Evolutionary conservation across 257 asterid species (phyloP).

Genomic region (Buddleja alternifolia): DNA sequence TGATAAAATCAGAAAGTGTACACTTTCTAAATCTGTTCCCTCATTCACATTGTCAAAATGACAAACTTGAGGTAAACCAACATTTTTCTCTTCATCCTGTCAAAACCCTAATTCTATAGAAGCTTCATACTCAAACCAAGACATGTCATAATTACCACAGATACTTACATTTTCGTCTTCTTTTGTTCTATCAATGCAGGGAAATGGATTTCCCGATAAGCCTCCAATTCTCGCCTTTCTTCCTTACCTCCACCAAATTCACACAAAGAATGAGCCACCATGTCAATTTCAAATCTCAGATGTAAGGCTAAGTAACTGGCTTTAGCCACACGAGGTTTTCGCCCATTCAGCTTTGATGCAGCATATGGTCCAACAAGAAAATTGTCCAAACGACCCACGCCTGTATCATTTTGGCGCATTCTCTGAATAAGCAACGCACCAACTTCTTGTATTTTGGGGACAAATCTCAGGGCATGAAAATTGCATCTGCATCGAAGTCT

Average conservation of each 20-base stretch:
- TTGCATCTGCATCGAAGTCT: slow-evolving; percentile 99
- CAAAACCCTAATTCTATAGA: not conserved
- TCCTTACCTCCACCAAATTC: slow-evolving; percentile 92
- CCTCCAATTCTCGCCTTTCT: slow-evolving; percentile 73
- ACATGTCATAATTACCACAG: too few species aligned
- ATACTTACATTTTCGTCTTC: slow-evolving; percentile 66
- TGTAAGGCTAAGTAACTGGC: slow-evolving; percentile 87
- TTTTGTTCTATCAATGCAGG: slow-evolving; percentile 77
- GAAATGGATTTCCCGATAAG: slow-evolving; percentile 78
- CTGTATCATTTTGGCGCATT: slow-evolving; percentile 86
- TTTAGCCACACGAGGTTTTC: slow-evolving; percentile 53
- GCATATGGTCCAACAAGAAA: slow-evolving; percentile 87
- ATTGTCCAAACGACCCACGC: slow-evolving; percentile 79
- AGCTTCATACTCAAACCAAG: not conserved
- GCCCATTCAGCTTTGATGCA: slow-evolving; percentile 47
- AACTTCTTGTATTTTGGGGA: slow-evolving; percentile 86
- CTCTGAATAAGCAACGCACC: slow-evolving; percentile 84
- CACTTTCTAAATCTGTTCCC: too few species aligned
- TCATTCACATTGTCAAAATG: not conserved
- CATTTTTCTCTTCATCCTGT: not conserved
- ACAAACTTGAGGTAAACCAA: not conserved
- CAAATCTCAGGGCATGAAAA: slow-evolving; percentile 89
- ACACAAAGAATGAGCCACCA: slow-evolving; percentile 98
- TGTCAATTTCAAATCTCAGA: slow-evolving; percentile 96
- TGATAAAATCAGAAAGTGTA: not conserved